Percentiles rank a stretch among this genome's conserved stretches.
Evolutionary conservation across 345 rosid genomes (phyloP).

Genomic region (Corchorus olitorius): DNA sequence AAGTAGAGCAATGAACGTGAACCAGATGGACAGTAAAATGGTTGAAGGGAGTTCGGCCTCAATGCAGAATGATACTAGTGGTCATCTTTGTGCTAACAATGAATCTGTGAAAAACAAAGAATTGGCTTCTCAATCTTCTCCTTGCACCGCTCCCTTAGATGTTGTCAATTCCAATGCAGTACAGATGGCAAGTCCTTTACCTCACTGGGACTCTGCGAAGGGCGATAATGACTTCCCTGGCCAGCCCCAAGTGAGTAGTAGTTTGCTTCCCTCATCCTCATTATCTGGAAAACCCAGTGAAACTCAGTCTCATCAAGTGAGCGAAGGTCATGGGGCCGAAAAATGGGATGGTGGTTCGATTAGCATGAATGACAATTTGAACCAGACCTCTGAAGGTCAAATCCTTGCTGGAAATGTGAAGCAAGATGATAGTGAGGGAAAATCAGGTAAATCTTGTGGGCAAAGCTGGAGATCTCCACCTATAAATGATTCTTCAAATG

Average conservation of each 20-base stretch:
- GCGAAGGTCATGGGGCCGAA: slow-evolving; percentile 38
- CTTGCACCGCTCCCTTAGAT: slow-evolving; percentile 36
- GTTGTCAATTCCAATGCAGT: slow-evolving; percentile 34
- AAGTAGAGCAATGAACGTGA: slow-evolving; percentile 24
- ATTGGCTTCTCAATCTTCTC: slow-evolving; percentile 43
- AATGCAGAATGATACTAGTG: slow-evolving; percentile 35
- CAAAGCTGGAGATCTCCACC: slow-evolving; percentile 18
- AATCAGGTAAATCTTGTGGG: slow-evolving; percentile 26
- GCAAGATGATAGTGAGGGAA: slow-evolving; percentile 42
- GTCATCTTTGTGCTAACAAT: slow-evolving; percentile 26
- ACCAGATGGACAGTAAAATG: slow-evolving; percentile 24
- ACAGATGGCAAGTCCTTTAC: slow-evolving; percentile 30
- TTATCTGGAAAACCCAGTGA: slow-evolving; percentile 40
- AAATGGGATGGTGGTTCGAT: slow-evolving; percentile 29
- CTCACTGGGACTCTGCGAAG: slow-evolving; percentile 34
- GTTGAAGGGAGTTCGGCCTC: slow-evolving; percentile 32
- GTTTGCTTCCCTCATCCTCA: slow-evolving; percentile 36
- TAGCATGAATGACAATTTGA: slow-evolving; percentile 27
- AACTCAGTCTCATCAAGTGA: slow-evolving; percentile 26
- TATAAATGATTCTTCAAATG: slow-evolving; percentile 16
- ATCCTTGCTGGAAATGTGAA: slow-evolving; percentile 31
- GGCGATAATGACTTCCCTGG: slow-evolving; percentile 33
- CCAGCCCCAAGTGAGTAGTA: slow-evolving; percentile 40
- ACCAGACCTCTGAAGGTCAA: slow-evolving; percentile 24
- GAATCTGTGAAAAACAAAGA: slow-evolving; percentile 37